A percentile compares a stretch with the other conserved stretches of the same genome.
Conservation (phyloP, 2,329 filamentous ascomycete species). For the Fusarium tuaranense region DNA sequence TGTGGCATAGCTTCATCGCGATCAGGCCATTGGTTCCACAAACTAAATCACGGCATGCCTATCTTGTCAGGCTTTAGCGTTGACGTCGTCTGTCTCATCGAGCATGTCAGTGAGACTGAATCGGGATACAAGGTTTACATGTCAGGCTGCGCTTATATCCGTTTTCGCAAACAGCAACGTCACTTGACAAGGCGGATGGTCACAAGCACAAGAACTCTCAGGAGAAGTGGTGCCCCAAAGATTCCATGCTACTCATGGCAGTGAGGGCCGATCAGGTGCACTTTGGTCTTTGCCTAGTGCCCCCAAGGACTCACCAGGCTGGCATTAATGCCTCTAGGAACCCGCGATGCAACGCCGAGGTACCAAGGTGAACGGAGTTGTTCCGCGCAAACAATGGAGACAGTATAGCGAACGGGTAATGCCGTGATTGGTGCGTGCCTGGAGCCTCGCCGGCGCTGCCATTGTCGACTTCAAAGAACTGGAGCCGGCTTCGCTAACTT, state of each 20-base stretch:
- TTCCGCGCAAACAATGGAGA: slow-evolving; percentile 1
- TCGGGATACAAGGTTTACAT: background rate
- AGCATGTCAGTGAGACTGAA: background rate
- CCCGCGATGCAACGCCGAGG: background rate
- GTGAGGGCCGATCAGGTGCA: background rate
- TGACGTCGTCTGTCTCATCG: background rate
- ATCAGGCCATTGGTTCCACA: background rate
- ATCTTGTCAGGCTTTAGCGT: background rate
- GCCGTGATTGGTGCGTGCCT: background rate
- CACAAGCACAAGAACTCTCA: background rate
- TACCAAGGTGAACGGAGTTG: background rate
- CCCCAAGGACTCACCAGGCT: background rate
- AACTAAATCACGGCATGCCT: slow-evolving; percentile 14
- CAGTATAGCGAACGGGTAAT: background rate
- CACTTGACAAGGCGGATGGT: background rate
- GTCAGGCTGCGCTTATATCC: background rate
- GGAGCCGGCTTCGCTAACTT: slow-evolving; percentile 5
- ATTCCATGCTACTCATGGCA: background rate
- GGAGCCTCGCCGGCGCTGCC: slow-evolving; percentile 2
- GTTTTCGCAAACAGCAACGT: background rate
- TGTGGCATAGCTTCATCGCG: slow-evolving; percentile 12
- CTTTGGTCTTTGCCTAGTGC: background rate
- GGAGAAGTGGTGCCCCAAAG: background rate
- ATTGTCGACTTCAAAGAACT: slow-evolving; percentile 5
- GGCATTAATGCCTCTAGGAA: background rate